Evolutionary conservation across 768 basidiomycete species (phyloP), one percentile per base, ranked within the genome.

Genomic region (Epithele typhae): DNA sequence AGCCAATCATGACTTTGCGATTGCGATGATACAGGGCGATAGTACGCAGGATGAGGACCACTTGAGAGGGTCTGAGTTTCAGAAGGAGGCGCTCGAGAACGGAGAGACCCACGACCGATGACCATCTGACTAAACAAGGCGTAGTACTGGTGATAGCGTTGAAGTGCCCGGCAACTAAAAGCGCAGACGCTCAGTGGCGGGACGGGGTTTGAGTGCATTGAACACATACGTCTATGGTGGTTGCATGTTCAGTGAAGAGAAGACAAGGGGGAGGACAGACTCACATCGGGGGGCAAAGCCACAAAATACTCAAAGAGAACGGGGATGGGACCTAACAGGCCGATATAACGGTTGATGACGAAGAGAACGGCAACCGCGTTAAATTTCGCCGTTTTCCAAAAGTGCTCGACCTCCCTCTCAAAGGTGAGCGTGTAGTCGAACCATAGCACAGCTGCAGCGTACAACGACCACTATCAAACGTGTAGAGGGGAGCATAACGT

Each of bases 341-440:
- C 49, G 10, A 40, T 6, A 25, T 61, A 61, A n/a, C 60, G 53
- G 25, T 52, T 53, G 15, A 45, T 22, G 15, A 61, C 40, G 40
- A 58, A 61, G 4, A 58, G 2, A 11, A 24, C 4, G 7, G 57
- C 56, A 10, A 46, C 45, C 45, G 41, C 51, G 7, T 38, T 48
- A 50, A 53, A 32, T 15, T 40, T 32, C 15, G 35, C 35, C 6
- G 35, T 8, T 9, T 40, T 53, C 77, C 78, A 79, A 58, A 72
- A 73, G n/a, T 65, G 58, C 17, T 68, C 64, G 9, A 74, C 62
- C 49, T 79, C 78, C 24, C 46, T 45, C 1, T 53, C 33, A 5
- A 79, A 53, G 0, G 78, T 79, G 27, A 76, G 57, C 30, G 65
- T 32, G 48, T 75, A 75, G 35, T 79, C 78, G 42, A 73, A 72